These are phyloP conservation scores for Cryphonectria parasitica DNA, from an alignment of 2,329 filamentous ascomycete genomes.

Conservation along the genomic window DNA sequence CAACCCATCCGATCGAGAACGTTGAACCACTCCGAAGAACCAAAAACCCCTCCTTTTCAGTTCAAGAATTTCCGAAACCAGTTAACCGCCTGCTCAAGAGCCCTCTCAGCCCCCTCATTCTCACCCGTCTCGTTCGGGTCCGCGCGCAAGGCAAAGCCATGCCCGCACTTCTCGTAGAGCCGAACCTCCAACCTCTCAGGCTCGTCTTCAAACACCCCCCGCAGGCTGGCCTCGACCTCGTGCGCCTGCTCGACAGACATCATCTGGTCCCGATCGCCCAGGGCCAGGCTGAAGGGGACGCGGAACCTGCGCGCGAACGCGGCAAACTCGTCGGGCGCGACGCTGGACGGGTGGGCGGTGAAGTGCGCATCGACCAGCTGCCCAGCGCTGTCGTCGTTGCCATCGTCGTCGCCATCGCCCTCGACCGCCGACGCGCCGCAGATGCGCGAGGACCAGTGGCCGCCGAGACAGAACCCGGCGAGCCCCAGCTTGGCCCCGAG, in stretches of 20 bases:
- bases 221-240: constrained; percentile 29
- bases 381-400: neutral
- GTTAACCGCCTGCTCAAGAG: constrained; percentile 23
- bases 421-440: constrained; percentile 32
- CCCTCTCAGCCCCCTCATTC: constrained; percentile 23
- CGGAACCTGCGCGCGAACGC: constrained; percentile 27
- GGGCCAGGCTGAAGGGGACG: constrained; percentile 33
- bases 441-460: constrained; percentile 39
- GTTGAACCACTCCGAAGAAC: neutral
- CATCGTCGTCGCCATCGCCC: constrained; percentile 32
- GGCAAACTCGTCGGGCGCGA: constrained; percentile 40
- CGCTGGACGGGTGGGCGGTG: constrained; percentile 40
- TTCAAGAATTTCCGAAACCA: constrained; percentile 25
- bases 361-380: constrained; percentile 42
- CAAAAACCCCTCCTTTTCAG: neutral
- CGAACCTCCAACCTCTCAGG: constrained; percentile 28
- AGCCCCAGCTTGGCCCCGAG: constrained; percentile 39
- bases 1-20: neutral
- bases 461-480: constrained; percentile 49
- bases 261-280: constrained; percentile 33
- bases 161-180: constrained; percentile 31
- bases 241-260: constrained; percentile 26
- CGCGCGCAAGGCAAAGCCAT: constrained; percentile 35
- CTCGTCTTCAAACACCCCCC: constrained; percentile 23
- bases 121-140: constrained; percentile 28